Conservation (phyloP, 2,329 filamentous ascomycete species). For the Calonectria pteridis region DNA sequence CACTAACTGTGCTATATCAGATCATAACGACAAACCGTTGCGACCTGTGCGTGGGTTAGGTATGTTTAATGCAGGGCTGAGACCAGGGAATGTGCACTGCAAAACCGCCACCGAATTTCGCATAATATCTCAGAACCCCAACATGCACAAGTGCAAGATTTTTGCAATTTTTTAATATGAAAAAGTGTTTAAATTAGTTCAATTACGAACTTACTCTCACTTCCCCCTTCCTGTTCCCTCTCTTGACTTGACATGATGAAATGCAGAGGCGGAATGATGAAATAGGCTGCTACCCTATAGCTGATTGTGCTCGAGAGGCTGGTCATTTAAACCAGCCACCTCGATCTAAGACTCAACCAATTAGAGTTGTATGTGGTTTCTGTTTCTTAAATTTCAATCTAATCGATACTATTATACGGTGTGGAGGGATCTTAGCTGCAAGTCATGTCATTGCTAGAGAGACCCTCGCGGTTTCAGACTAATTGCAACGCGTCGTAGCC, state of each 20-base stretch:
- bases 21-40: background rate
- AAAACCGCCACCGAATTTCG: background rate
- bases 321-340: background rate
- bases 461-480: slow-evolving; percentile 1
- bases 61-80: background rate
- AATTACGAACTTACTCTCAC: no score
- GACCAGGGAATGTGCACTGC: background rate
- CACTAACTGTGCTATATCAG: background rate
- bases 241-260: background rate
- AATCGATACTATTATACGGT: background rate
- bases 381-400: background rate
- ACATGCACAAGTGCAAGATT: background rate
- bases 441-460: background rate
- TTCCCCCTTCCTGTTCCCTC: background rate
- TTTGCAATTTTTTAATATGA: background rate
- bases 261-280: background rate
- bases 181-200: background rate
- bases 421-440: background rate
- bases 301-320: background rate
- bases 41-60: background rate
- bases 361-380: background rate
- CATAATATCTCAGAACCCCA: background rate
- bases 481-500: background rate
- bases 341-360: background rate
- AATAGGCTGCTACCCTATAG: background rate